These are phyloP conservation scores for Aureobasidium musti DNA, from an alignment of 2,329 filamentous ascomycete genomes.

Conservation along the genomic window DNA sequence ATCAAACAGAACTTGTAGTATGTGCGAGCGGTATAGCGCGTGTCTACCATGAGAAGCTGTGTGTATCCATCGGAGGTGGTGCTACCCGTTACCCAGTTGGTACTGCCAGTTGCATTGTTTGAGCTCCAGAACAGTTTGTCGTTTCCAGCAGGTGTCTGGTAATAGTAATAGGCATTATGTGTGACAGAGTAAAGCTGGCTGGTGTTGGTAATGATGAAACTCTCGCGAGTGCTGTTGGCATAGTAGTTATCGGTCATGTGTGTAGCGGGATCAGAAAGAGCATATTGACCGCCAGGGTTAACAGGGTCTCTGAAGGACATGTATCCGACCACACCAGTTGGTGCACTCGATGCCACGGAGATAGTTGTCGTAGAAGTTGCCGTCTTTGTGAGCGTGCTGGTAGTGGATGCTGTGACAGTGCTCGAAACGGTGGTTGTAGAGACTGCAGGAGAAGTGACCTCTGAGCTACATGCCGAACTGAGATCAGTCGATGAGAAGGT, in stretches of 20 bases:
- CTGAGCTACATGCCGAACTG: slow-evolving; percentile 27
- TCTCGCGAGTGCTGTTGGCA: slow-evolving; percentile 24
- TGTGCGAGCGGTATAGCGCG: slow-evolving; percentile 5
- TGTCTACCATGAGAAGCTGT: slow-evolving; percentile 26
- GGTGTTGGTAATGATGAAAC: slow-evolving; percentile 25
- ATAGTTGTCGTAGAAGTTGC: slow-evolving; percentile 24
- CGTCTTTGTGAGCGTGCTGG: slow-evolving; percentile 29
- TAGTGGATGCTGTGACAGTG: slow-evolving; percentile 32
- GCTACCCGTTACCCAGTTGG: slow-evolving; percentile 10
- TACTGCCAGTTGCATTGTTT: not conserved
- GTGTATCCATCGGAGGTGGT: slow-evolving; percentile 27
- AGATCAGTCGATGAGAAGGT: slow-evolving; percentile 26
- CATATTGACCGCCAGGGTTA: slow-evolving; percentile 24
- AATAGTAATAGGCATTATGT: slow-evolving; percentile 29
- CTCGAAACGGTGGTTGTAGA: not conserved
- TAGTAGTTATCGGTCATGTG: slow-evolving; percentile 31
- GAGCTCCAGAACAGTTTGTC: slow-evolving; percentile 21
- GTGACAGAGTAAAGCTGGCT: slow-evolving; percentile 29
- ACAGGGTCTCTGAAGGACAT: slow-evolving; percentile 22
- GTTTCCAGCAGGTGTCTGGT: slow-evolving; percentile 15
- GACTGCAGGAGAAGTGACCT: slow-evolving; percentile 23
- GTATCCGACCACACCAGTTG: slow-evolving; percentile 28
- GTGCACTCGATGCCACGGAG: slow-evolving; percentile 26
- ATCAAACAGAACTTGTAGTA: slow-evolving; percentile 28
- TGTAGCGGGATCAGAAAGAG: slow-evolving; percentile 25